Evolutionary conservation across 2,329 filamentous ascomycete species (phyloP).

Genomic region (Ophiostoma montium): DNA sequence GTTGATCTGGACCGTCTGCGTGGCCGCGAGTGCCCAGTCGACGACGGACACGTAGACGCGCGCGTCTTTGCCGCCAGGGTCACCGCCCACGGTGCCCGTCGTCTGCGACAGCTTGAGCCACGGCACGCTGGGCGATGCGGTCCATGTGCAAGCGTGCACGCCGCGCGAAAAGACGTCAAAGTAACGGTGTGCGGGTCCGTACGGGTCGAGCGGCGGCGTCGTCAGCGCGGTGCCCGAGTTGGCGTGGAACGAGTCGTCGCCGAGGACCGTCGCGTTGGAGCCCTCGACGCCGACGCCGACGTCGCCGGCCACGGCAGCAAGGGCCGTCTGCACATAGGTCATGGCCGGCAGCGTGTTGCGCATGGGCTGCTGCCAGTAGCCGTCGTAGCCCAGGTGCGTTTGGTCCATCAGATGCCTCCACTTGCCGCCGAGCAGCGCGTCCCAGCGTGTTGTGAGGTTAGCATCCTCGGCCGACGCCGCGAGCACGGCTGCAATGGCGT

Average conservation of each 20-base stretch:
- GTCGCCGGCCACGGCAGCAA: constrained; percentile 46
- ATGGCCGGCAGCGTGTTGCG: constrained; percentile 48
- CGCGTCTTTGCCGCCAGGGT: constrained; percentile 26
- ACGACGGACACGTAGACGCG: constrained; percentile 40
- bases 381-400: constrained; percentile 40
- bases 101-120: constrained; percentile 39
- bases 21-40: constrained; percentile 35
- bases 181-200: constrained; percentile 40
- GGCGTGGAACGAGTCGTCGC: constrained; percentile 48
- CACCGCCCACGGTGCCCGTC: constrained; percentile 36
- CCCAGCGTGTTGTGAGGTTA: constrained; percentile 40
- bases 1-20: constrained; percentile 36
- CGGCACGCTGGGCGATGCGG: constrained; percentile 29
- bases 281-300: constrained; percentile 51
- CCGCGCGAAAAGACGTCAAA: constrained; percentile 51
- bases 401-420: constrained; percentile 50
- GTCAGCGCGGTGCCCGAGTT: constrained; percentile 37
- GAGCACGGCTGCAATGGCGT: constrained; percentile 36
- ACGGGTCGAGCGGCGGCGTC: constrained; percentile 43
- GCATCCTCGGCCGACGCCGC: constrained; percentile 42
- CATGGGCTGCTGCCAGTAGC: constrained; percentile 59
- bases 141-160: constrained; percentile 36
- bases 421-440: constrained; percentile 44
- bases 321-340: constrained; percentile 41
- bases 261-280: constrained; percentile 51